Evolutionary conservation across 2,329 filamentous ascomycete genomes (phyloP).

Genomic region (Microcyclospora pomicola): DNA sequence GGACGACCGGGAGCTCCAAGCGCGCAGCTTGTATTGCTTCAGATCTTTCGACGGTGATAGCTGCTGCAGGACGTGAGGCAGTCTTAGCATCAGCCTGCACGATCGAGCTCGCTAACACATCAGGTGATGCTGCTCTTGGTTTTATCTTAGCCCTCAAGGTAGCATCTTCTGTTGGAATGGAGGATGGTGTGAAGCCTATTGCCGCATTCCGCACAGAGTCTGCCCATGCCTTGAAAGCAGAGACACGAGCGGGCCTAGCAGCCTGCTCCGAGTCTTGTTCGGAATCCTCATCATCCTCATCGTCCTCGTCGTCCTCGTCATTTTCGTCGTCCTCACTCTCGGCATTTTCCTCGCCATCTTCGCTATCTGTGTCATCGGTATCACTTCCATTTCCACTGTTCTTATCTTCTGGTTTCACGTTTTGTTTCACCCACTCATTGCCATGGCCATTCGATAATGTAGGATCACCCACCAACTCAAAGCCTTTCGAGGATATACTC

Average conservation of each 20-base stretch:
- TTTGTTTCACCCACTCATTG: neutral
- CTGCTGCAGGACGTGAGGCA: conserved; percentile 56
- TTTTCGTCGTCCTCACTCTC: conserved; percentile 19
- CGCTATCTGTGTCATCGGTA: conserved; percentile 2
- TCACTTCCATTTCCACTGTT: conserved; percentile 20
- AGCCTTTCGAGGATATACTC: conserved; percentile 7
- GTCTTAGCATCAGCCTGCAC: conserved; percentile 37
- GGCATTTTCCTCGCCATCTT: neutral
- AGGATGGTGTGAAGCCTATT: conserved; percentile 50
- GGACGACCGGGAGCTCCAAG: conserved; percentile 73
- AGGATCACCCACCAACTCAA: no score
- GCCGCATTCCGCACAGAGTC: conserved; percentile 72
- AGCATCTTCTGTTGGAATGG: conserved; percentile 19
- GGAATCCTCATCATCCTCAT: conserved; percentile 19
- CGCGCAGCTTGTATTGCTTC: conserved; percentile 65
- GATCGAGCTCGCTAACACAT: conserved; percentile 53
- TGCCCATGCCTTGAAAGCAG: conserved; percentile 90
- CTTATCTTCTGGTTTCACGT: conserved; percentile 13
- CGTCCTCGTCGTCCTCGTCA: conserved; percentile 17
- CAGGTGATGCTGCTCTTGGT: conserved; percentile 54
- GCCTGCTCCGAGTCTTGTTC: conserved; percentile 13
- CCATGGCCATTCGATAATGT: no score
- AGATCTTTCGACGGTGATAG: conserved; percentile 55
- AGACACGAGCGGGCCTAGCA: conserved; percentile 33
- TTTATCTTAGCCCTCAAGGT: conserved; percentile 45